phyloP scores from a whole-genome alignment of 192 early-diverging fungal genomes.

The Mortierella antarctica region DNA sequence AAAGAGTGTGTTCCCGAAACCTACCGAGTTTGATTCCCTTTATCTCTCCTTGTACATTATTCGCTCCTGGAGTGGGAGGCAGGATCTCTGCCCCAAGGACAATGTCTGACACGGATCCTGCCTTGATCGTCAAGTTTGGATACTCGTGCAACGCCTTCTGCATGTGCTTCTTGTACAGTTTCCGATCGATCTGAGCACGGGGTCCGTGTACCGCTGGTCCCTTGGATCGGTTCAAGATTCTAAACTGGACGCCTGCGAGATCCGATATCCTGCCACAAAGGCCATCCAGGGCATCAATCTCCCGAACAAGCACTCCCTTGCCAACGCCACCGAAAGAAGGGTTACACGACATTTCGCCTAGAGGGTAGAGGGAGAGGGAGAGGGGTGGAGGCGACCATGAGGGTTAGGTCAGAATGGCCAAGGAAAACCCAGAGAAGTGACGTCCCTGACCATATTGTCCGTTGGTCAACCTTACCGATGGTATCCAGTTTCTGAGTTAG shows the following conservation, averaged over 20 bases:
- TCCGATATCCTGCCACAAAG: slow-evolving; percentile 85
- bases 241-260: slow-evolving; percentile 83
- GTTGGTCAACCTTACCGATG: slow-evolving; percentile 59
- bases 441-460: not conserved
- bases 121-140: slow-evolving; percentile 73
- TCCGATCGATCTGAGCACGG: slow-evolving; percentile 84
- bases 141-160: slow-evolving; percentile 69
- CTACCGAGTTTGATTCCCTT: slow-evolving; percentile 73
- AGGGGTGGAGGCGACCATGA: not conserved
- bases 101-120: slow-evolving; percentile 80
- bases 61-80: slow-evolving; percentile 28
- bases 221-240: slow-evolving; percentile 82
- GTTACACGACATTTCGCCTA: slow-evolving; percentile 90
- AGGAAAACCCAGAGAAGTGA: not conserved
- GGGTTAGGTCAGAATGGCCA: not conserved
- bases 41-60: slow-evolving; percentile 56
- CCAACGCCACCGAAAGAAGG: slow-evolving; percentile 89
- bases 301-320: slow-evolving; percentile 82
- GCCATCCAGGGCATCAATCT: slow-evolving; percentile 86
- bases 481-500: slow-evolving; percentile 81
- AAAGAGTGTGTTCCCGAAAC: not conserved
- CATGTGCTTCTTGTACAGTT: slow-evolving; percentile 81
- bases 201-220: slow-evolving; percentile 87
- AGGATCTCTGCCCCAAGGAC: slow-evolving; percentile 60
- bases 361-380: not conserved